Percentiles rank a stretch among this genome's conserved stretches.
Evolutionary conservation across 306 rosid genomes (phyloP).

Genomic region (Vigna unguiculata): DNA sequence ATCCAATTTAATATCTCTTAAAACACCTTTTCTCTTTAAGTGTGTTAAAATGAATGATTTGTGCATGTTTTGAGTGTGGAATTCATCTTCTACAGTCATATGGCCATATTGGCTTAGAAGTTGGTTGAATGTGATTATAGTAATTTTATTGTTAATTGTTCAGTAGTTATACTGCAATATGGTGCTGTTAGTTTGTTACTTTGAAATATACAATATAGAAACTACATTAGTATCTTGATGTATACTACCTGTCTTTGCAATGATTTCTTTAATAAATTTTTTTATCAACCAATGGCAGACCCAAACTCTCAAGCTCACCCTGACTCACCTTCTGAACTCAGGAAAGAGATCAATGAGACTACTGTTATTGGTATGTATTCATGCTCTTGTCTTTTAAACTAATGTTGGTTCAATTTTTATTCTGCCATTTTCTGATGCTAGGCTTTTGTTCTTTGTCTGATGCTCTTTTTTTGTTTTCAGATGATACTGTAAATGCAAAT

Average conservation of each 20-base stretch:
- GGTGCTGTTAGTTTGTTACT: neutral
- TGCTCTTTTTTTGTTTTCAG: slow-evolving; percentile 56
- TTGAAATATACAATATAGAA: slow-evolving; percentile 24
- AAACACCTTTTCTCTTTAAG: too few relatives aligned
- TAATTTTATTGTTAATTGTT: slow-evolving; percentile 22
- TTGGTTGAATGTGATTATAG: neutral
- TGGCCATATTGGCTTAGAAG: neutral
- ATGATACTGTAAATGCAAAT: slow-evolving; percentile 56
- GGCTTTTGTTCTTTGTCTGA: slow-evolving; percentile 17
- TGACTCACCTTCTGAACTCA: slow-evolving; percentile 63
- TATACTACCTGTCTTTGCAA: slow-evolving; percentile 10
- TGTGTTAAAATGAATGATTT: neutral
- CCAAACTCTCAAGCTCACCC: slow-evolving; percentile 60
- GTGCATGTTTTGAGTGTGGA: neutral
- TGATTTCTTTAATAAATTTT: slow-evolving; percentile 30
- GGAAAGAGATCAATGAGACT: slow-evolving; percentile 59
- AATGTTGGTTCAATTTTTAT: slow-evolving; percentile 18
- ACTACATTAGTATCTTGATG: slow-evolving; percentile 7
- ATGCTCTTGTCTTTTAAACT: slow-evolving; percentile 31
- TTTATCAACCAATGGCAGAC: slow-evolving; percentile 58
- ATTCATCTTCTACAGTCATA: neutral
- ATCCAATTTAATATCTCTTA: too few relatives aligned
- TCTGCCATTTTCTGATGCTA: slow-evolving; percentile 40
- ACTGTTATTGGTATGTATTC: slow-evolving; percentile 61
- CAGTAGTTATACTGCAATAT: slow-evolving; percentile 25